phyloP scores from a whole-genome alignment of 495 filamentous ascomycete genomes.

The Podospora fimiseda region DNA sequence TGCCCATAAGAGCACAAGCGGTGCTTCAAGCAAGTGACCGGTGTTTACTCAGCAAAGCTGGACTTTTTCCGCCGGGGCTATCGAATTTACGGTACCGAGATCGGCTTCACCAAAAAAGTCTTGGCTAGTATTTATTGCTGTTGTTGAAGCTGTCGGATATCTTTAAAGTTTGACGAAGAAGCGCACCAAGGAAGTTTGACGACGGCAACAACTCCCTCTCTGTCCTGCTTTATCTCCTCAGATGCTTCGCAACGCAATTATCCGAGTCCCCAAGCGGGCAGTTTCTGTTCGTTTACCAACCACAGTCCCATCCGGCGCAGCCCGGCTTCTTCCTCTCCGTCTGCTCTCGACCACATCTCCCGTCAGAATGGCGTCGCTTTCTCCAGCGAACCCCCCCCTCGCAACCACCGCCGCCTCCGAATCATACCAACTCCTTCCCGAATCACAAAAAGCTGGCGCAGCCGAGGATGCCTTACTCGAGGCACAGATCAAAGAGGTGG shows the following conservation, averaged over 20 bases:
- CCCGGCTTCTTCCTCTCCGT: constrained; percentile 4
- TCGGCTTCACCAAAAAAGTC: too few species aligned
- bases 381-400: constrained; percentile 30
- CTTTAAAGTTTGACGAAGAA: too few species aligned
- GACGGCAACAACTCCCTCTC: too few species aligned
- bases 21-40: background rate
- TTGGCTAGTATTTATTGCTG: too few species aligned
- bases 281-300: constrained; percentile 8
- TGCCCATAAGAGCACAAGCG: background rate
- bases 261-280: constrained; percentile 22
- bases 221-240: background rate
- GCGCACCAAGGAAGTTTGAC: too few species aligned
- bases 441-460: constrained; percentile 60
- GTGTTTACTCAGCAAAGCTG: background rate
- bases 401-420: constrained; percentile 58
- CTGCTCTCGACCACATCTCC: constrained; percentile 21
- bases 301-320: constrained; percentile 11
- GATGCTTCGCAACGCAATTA: constrained; percentile 26
- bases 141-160: background rate
- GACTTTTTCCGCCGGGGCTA: background rate
- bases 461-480: constrained; percentile 78
- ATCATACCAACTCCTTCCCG: constrained; percentile 73
- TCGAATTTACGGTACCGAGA: background rate
- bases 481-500: constrained; percentile 71
- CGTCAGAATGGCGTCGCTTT: constrained; percentile 24